phyloP scores from a whole-genome alignment of 257 asterid species.

The Petunia axillaris region DNA sequence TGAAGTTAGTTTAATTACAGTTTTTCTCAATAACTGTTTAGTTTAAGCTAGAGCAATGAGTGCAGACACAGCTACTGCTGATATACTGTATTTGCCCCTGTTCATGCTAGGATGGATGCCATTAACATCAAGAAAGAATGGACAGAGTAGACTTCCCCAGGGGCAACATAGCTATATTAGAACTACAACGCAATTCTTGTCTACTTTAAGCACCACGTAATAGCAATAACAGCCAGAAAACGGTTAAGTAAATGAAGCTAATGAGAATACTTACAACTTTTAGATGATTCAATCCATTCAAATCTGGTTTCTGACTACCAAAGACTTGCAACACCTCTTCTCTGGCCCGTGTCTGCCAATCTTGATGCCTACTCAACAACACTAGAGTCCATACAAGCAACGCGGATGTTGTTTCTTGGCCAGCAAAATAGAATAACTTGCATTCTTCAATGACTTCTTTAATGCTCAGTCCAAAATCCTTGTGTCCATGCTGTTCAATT shows the following conservation, averaged over 20 bases:
- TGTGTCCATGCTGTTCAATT: no score
- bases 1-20: background rate
- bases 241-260: background rate
- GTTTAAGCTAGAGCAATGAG: no score
- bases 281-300: conserved; percentile 37
- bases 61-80: no score
- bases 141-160: background rate
- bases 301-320: conserved; percentile 35
- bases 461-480: no score
- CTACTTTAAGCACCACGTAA: no score
- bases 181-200: no score
- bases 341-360: conserved; percentile 47
- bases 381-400: conserved; percentile 61
- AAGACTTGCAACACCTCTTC: conserved; percentile 44
- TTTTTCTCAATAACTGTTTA: no score
- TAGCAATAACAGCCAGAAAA: background rate
- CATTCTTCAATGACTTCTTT: conserved; percentile 43
- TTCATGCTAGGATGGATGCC: background rate
- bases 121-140: background rate
- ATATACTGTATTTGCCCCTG: background rate
- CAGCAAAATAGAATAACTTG: conserved; percentile 53
- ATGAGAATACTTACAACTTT: conserved; percentile 38
- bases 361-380: conserved; percentile 22
- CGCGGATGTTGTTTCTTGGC: conserved; percentile 58
- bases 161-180: background rate